Evolutionary conservation across 2,329 filamentous ascomycete species (phyloP), one percentile per base, ranked within the genome.

Genomic region (Ophiostoma tasmaniense): DNA sequence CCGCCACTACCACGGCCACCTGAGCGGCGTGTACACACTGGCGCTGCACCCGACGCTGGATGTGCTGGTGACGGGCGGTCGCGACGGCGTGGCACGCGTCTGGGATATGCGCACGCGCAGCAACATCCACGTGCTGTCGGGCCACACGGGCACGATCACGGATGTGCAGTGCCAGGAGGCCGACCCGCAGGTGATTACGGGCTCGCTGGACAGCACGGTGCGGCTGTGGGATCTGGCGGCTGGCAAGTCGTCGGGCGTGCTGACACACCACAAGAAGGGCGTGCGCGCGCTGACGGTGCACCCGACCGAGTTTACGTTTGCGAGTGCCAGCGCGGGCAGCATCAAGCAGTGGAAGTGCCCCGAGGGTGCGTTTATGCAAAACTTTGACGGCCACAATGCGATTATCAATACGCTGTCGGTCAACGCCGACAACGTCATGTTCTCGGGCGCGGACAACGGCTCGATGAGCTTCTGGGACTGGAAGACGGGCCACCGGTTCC

Each of bases 311-410:
- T 99, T 97, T 77, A 99, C 96, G 0, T 99, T 99, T 77, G 95
- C 95, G 4, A 93, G 88, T 71, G 95, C 90, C 61, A 96, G 92
- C 75, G 93, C 94, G 0, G 90, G 91, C 30, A 93, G 91, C 77
- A 97, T 99, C 80, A 99, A 99, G 83, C 95, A 99, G 80, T 99
- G 95, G 94, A 97, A 98, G 78, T 98, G 93, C 74, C 96, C 96
- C 1, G 93, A 97, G 77, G 96, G 94, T 50, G 92, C 92, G 20
- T 98, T 99, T 77, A 99, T 99, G 95, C 93, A 97, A 79, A 98
- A 98, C 77, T 98, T 98, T 75, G 92, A 97, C 61, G 94, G 94
- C 4, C 94, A 98, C 76, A 97, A 97, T 75, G 87, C 92, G 71
- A 96, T 99, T 77, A 94, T 99, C 81, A 99, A 99, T 80, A 93